phyloP scores from a whole-genome alignment of 2,329 filamentous ascomycete genomes.

The Calonectria ilicicola region DNA sequence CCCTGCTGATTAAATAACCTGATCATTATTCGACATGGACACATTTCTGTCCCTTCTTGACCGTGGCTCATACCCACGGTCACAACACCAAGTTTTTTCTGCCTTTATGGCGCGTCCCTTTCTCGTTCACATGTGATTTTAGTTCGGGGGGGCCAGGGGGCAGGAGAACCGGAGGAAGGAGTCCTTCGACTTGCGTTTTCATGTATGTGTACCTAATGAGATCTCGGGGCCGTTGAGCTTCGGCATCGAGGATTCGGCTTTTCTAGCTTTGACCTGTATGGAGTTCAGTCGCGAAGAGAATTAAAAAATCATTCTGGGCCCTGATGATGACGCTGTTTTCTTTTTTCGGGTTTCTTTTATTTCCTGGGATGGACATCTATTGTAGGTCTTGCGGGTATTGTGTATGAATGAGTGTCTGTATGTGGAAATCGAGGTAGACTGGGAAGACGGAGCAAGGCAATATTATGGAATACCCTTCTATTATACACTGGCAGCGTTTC shows the following conservation, averaged over 20 bases:
- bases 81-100: conserved; percentile 28
- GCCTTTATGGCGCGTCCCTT: conserved; percentile 33
- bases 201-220: conserved; percentile 54
- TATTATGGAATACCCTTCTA: conserved; percentile 38
- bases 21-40: conserved; percentile 27
- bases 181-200: conserved; percentile 41
- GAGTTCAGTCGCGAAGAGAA: conserved; percentile 48
- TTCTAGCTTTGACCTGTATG: conserved; percentile 47
- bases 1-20: conserved; percentile 50
- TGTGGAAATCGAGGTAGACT: conserved; percentile 1
- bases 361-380: not conserved
- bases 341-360: conserved; percentile 18
- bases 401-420: not conserved
- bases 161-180: conserved; percentile 37
- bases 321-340: conserved; percentile 26
- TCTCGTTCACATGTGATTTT: conserved; percentile 38
- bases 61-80: conserved; percentile 27
- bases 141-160: conserved; percentile 32
- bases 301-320: conserved; percentile 44
- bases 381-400: not conserved
- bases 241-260: conserved; percentile 45
- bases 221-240: conserved; percentile 44
- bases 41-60: conserved; percentile 28
- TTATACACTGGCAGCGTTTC: conserved; percentile 36
- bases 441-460: conserved; percentile 17